Evolutionary conservation across 2,329 filamentous ascomycete genomes (phyloP).

Genomic region (Coleophoma cylindrospora): DNA sequence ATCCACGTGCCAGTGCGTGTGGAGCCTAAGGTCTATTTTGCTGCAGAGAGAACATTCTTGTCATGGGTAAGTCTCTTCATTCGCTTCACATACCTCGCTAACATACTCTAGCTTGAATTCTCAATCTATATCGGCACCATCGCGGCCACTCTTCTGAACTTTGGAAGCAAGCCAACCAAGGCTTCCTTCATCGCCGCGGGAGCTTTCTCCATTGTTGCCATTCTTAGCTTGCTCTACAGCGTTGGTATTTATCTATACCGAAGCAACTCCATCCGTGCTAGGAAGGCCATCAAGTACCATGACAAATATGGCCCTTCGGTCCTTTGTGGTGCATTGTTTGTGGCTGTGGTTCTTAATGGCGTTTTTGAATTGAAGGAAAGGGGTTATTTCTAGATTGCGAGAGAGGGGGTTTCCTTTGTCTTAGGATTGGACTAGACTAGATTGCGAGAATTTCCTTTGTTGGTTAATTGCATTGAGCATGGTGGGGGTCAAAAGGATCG

Average conservation of each 20-base stretch:
- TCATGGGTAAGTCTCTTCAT: constrained; percentile 67
- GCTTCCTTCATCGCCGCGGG: constrained; percentile 66
- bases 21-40: constrained; percentile 97
- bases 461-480: too few species aligned
- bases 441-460: too few species aligned
- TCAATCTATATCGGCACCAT: constrained; percentile 90
- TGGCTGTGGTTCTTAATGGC: constrained; percentile 76
- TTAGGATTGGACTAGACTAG: too few species aligned
- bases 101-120: constrained; percentile 70
- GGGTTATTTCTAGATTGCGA: constrained; percentile 11
- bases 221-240: constrained; percentile 75
- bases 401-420: too few species aligned
- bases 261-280: constrained; percentile 75
- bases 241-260: constrained; percentile 84
- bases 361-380: constrained; percentile 66
- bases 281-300: constrained; percentile 85
- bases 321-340: constrained; percentile 68
- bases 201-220: constrained; percentile 77
- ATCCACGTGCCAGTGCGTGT: constrained; percentile 95
- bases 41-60: constrained; percentile 91
- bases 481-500: too few species aligned
- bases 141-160: constrained; percentile 78
- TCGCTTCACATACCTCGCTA: constrained; percentile 7
- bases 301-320: constrained; percentile 80
- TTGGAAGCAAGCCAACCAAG: constrained; percentile 53